phyloP scores from a whole-genome alignment of 2,329 filamentous ascomycete species.

The Dactylellina drechsleri region DNA sequence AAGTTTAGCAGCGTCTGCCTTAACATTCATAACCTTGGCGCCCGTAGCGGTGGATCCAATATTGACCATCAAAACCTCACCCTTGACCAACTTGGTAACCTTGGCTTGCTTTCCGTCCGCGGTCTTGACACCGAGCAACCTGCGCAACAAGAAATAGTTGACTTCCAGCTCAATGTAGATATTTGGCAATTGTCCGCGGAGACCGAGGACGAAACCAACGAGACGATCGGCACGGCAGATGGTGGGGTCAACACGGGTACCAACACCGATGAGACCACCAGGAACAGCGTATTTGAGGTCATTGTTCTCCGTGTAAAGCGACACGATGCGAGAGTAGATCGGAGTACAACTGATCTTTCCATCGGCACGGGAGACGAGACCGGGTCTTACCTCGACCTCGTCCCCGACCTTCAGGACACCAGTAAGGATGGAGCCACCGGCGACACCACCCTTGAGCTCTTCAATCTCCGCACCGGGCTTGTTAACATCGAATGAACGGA shows the following conservation, averaged over 20 bases:
- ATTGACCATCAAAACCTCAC: constrained; percentile 99
- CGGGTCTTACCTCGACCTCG: constrained; percentile 98
- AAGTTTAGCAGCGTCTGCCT: constrained; percentile 96
- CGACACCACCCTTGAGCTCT: constrained; percentile 97
- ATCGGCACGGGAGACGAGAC: constrained; percentile 94
- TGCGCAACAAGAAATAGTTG: constrained; percentile 97
- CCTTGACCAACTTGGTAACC: constrained; percentile 97
- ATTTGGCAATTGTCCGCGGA: constrained; percentile 90
- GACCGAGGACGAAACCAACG: constrained; percentile 95
- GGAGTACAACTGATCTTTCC: constrained; percentile 96
- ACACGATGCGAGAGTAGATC: constrained; percentile 94
- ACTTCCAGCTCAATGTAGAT: constrained; percentile 99
- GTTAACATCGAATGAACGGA: constrained; percentile 99
- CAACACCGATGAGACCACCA: constrained; percentile 96
- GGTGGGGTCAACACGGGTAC: constrained; percentile 95
- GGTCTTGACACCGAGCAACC: constrained; percentile 94
- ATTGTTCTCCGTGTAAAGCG: constrained; percentile 97
- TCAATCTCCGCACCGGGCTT: constrained; percentile 99
- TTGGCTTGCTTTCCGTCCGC: constrained; percentile 99
- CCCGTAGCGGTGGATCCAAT: constrained; percentile 97
- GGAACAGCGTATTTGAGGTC: constrained; percentile 98
- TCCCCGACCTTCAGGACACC: constrained; percentile 97
- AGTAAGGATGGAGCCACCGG: constrained; percentile 94
- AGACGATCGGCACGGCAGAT: constrained; percentile 98
- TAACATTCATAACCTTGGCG: constrained; percentile 96